Evolutionary conservation across 2,329 filamentous ascomycete species (phyloP).

Genomic region (Cordyceps cateniannulata): DNA sequence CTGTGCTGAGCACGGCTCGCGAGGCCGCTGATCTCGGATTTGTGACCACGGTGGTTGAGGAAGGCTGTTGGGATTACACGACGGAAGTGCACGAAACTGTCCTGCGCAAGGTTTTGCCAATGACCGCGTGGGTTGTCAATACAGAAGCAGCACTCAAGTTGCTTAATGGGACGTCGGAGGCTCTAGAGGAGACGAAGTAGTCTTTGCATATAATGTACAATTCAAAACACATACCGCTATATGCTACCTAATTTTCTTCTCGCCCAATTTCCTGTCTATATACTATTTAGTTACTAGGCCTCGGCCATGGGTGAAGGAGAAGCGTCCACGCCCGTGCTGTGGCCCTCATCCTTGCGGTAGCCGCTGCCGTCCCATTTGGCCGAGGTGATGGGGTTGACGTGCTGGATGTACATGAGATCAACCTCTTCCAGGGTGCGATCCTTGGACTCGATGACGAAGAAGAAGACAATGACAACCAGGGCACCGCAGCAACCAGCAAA

Average conservation of each 20-base stretch:
- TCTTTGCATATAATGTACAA: neutral
- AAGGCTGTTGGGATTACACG: neutral
- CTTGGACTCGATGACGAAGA: constrained; percentile 69
- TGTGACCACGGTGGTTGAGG: neutral
- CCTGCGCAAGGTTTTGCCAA: neutral
- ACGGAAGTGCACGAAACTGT: neutral
- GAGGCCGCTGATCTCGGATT: constrained; percentile 3
- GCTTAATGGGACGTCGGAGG: neutral
- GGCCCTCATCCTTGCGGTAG: neutral
- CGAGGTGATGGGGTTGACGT: constrained; percentile 44
- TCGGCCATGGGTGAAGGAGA: neutral
- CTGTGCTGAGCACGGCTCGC: constrained; percentile 1
- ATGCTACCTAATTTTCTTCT: neutral
- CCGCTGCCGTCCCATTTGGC: constrained; percentile 24
- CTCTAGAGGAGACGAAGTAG: neutral
- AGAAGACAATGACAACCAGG: constrained; percentile 61
- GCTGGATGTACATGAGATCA: constrained; percentile 64
- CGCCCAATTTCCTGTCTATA: no score
- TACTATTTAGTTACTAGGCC: neutral
- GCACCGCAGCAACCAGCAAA: constrained; percentile 62
- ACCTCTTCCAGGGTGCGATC: constrained; percentile 69
- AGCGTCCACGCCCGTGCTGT: neutral
- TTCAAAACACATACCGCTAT: neutral
- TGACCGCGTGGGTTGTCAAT: neutral
- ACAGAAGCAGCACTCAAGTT: neutral